Percentiles rank a stretch among this genome's conserved stretches.
Evolutionary conservation across 805 yeast genomes (phyloP).

Genomic region (Isabelozyma rhagii): DNA sequence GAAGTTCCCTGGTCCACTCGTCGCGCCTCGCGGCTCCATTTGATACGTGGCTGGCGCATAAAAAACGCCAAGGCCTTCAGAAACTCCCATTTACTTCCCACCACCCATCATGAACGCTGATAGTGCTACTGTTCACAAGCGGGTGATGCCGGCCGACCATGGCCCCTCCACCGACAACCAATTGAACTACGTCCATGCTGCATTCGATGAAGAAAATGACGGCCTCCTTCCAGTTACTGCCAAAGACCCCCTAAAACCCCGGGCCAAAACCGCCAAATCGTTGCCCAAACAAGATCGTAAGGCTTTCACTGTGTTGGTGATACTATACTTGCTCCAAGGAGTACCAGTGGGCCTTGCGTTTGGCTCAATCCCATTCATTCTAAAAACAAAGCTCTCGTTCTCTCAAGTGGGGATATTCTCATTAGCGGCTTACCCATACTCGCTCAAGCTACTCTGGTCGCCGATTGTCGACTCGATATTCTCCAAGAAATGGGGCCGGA

Average conservation of each 20-base stretch:
- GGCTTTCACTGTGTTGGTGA: conserved; percentile 68
- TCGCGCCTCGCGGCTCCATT: too few species aligned
- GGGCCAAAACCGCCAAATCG: conserved; percentile 1
- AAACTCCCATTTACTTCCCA: background rate
- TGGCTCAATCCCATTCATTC: conserved; percentile 87
- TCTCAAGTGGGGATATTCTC: conserved; percentile 90
- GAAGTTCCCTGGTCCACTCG: too few species aligned
- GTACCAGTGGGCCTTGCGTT: conserved; percentile 94
- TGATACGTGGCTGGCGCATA: background rate
- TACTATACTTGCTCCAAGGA: conserved; percentile 87
- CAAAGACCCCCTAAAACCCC: conserved; percentile 10
- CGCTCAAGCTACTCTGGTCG: conserved; percentile 89
- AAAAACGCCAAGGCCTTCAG: background rate
- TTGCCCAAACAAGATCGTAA: conserved; percentile 50
- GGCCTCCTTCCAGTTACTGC: conserved; percentile 31
- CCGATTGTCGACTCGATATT: conserved; percentile 92
- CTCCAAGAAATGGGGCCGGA: conserved; percentile 63
- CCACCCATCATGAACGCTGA: background rate
- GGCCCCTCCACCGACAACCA: conserved; percentile 9
- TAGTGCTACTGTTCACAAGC: conserved; percentile 16
- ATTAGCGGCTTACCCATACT: conserved; percentile 91
- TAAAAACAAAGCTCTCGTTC: conserved; percentile 78
- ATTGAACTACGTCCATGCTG: conserved; percentile 17
- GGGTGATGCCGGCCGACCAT: conserved; percentile 13
- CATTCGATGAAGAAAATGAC: conserved; percentile 30